Percentiles rank a stretch among this genome's conserved stretches.
These are phyloP conservation scores for Arthroderma sp. DNA, from an alignment of 2,329 filamentous ascomycete genomes.

Conservation along the genomic window DNA sequence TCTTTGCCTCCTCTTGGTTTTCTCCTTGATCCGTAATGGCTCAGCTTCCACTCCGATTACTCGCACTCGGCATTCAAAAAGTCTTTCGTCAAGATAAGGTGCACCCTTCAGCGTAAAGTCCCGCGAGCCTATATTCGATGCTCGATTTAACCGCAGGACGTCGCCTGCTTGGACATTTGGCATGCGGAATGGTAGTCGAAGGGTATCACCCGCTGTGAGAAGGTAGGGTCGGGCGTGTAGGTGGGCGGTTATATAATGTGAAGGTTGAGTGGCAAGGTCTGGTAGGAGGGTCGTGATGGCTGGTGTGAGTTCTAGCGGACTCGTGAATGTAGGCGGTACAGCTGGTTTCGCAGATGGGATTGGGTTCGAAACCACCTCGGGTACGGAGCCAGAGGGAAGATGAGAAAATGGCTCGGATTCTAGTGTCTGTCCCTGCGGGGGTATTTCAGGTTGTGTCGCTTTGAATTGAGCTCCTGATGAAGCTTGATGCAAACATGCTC, in stretches of 20 bases:
- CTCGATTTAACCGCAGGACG: slow-evolving; percentile 75
- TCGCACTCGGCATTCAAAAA: slow-evolving; percentile 75
- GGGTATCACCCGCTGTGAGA: slow-evolving; percentile 51
- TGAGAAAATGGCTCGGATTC: slow-evolving; percentile 18
- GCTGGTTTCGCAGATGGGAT: slow-evolving; percentile 23
- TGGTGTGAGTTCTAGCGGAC: slow-evolving; percentile 31
- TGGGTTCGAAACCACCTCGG: slow-evolving; percentile 12
- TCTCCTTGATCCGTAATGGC: slow-evolving; percentile 63
- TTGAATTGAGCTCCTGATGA: slow-evolving; percentile 23
- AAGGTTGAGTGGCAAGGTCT: slow-evolving; percentile 32
- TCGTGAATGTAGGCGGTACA: slow-evolving; percentile 27
- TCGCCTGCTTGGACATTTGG: slow-evolving; percentile 67
- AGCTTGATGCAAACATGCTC: slow-evolving; percentile 34
- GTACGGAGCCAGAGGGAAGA: slow-evolving; percentile 10
- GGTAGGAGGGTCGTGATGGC: slow-evolving; percentile 35
- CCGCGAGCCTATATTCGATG: slow-evolving; percentile 66
- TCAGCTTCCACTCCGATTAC: slow-evolving; percentile 77
- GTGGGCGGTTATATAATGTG: slow-evolving; percentile 39
- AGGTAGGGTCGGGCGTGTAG: slow-evolving; percentile 41
- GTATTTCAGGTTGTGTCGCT: slow-evolving; percentile 21
- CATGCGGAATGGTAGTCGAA: slow-evolving; percentile 72
- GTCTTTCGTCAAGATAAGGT: slow-evolving; percentile 67
- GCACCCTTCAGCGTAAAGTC: slow-evolving; percentile 79
- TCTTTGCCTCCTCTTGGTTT: slow-evolving; percentile 63
- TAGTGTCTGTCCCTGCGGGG: slow-evolving; percentile 18